Evolutionary conservation across 1,284 basidiomycete species (phyloP).

Genomic region (Athelia psychrophila): DNA sequence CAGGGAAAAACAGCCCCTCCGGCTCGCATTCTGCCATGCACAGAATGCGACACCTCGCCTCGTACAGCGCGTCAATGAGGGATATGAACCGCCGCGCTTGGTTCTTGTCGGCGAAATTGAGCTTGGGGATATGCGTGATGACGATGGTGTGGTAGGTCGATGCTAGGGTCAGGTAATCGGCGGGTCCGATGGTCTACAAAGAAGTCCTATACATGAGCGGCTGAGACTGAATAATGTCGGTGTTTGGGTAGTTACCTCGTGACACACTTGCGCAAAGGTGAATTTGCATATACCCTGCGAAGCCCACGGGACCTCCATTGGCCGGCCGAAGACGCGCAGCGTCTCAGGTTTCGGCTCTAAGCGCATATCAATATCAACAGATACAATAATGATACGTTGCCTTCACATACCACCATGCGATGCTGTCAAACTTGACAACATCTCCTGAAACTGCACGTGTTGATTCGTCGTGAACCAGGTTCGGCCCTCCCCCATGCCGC

Average conservation of each 20-base stretch:
- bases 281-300: slow-evolving; percentile 45
- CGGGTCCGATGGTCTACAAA: slow-evolving; percentile 55
- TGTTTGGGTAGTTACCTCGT: too few species aligned
- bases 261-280: slow-evolving; percentile 62
- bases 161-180: slow-evolving; percentile 68
- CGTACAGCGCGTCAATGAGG: slow-evolving; percentile 66
- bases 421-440: slow-evolving; percentile 1
- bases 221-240: not conserved
- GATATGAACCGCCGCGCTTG: slow-evolving; percentile 72
- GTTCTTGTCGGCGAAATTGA: slow-evolving; percentile 61
- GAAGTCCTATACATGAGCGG: not conserved
- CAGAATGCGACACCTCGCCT: slow-evolving; percentile 40
- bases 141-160: slow-evolving; percentile 57
- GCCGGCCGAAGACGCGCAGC: slow-evolving; percentile 41
- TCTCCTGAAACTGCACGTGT: slow-evolving; percentile 21
- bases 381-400: too few species aligned
- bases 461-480: slow-evolving; percentile 33
- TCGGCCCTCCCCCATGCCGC: slow-evolving; percentile 10
- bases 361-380: not conserved
- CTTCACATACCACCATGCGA: not conserved
- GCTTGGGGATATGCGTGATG: slow-evolving; percentile 56
- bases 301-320: slow-evolving; percentile 46
- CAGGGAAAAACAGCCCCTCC: slow-evolving; percentile 61
- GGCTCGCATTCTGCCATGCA: slow-evolving; percentile 46
- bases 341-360: slow-evolving; percentile 10